Evolutionary conservation across 768 basidiomycete genomes (phyloP).

Genomic region (Suillus spraguei): DNA sequence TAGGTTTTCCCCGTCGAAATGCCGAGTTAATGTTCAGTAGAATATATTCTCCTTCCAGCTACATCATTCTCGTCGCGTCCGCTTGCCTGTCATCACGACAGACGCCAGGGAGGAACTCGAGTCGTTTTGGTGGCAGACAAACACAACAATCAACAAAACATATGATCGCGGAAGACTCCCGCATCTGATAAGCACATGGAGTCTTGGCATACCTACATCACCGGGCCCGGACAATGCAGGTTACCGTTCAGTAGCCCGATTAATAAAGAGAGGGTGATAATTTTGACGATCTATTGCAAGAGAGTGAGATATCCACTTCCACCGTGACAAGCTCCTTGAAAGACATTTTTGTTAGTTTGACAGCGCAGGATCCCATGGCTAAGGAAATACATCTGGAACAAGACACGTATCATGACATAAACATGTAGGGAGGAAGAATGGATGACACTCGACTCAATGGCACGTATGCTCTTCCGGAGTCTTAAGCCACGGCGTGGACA

Average conservation of each 20-base stretch:
- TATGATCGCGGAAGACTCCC: background rate
- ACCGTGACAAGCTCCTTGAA: background rate
- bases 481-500: too few species aligned
- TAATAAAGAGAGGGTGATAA: background rate
- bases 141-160: too few species aligned
- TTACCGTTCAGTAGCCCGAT: background rate
- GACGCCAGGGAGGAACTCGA: slow-evolving; percentile 16
- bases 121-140: background rate
- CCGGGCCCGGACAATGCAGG: background rate
- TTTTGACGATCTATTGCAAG: background rate
- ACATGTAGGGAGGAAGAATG: background rate
- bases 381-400: background rate
- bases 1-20: too few species aligned
- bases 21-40: too few species aligned
- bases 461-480: too few species aligned
- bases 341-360: background rate
- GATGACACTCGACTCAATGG: too few species aligned
- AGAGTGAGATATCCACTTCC: background rate
- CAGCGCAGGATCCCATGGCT: background rate
- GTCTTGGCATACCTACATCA: background rate
- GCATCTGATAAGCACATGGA: background rate
- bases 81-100: too few species aligned
- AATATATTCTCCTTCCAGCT: too few species aligned
- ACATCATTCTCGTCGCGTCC: too few species aligned
- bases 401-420: background rate